phyloP scores from a whole-genome alignment of 2,329 filamentous ascomycete species.

The Penicillium griseofulvum region DNA sequence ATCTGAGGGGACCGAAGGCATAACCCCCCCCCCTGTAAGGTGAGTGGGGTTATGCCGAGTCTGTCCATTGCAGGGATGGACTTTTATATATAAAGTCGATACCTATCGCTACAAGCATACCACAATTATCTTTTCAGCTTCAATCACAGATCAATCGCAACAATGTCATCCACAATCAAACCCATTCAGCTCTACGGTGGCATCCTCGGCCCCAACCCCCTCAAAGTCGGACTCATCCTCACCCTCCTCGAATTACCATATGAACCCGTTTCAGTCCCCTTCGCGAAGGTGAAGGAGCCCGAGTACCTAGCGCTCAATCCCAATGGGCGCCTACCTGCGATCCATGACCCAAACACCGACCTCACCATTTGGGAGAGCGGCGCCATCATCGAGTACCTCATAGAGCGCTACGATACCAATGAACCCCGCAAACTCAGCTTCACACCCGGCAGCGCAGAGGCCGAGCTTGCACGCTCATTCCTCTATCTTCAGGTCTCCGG shows the following conservation, averaged over 20 bases:
- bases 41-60: too few relatives aligned
- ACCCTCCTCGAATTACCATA: slow-evolving; percentile 34
- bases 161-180: slow-evolving; percentile 3
- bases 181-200: slow-evolving; percentile 8
- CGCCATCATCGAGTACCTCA: slow-evolving; percentile 46
- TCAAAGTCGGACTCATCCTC: slow-evolving; percentile 27
- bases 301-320: slow-evolving; percentile 31
- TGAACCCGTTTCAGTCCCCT: slow-evolving; percentile 19
- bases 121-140: neutral
- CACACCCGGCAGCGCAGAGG: slow-evolving; percentile 31
- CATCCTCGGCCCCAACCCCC: slow-evolving; percentile 26
- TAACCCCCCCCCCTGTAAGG: too few relatives aligned
- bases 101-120: neutral
- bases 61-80: neutral
- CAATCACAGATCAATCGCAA: neutral
- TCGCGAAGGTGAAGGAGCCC: slow-evolving; percentile 29
- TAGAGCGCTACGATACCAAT: slow-evolving; percentile 46
- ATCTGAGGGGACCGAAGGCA: too few relatives aligned
- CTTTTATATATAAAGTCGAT: neutral
- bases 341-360: slow-evolving; percentile 38
- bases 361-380: slow-evolving; percentile 47
- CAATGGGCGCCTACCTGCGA: slow-evolving; percentile 37
- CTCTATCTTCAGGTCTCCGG: slow-evolving; percentile 47
- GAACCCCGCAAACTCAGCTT: slow-evolving; percentile 36
- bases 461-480: slow-evolving; percentile 44